Evolutionary conservation across 2,329 filamentous ascomycete genomes (phyloP), one percentile per base, ranked within the genome.

Genomic region (Exutisphaerella laricina): DNA sequence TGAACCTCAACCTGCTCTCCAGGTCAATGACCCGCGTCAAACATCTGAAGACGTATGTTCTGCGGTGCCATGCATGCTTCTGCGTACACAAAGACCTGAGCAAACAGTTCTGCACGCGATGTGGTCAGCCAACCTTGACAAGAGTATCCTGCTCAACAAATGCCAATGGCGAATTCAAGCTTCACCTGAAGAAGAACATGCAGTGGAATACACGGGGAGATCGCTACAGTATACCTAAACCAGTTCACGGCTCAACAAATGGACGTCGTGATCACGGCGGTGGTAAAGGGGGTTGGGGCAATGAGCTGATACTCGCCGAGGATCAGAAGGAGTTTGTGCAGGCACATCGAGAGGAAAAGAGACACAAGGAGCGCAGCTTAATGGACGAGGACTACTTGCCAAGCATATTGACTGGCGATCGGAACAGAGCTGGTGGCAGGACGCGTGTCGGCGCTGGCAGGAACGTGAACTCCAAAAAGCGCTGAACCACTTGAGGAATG

Each of bases 371-470:
- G 62, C 82, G 79, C 60, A 88, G 95, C 66, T 68, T 95, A 43
- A 94, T 97, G 90, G 90, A 97, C 61, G 83, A 94, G 61, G 90
- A 98, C 66, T 94, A 89, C 63, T 67, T 97, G 50, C 92, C 92
- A 0, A 74, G 79, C 23, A 85, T 98, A 35, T 62, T 98, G 59
- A 92, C 80, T 1, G 92, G 92, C 0, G 80, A 89, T 58, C 74
- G 90, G 53, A 75, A 70, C 5, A 77, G 76, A 33, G 68, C 68
- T 4, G 77, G 78, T 2, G 84, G 84, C 1, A 82, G 79, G 66
- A 78, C 86, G 46, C 84, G 79, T 60, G 80, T 97, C 8, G 92
- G 92, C 6, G 88, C 87, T 8, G 92, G 92, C 6, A 79, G 81
- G 60, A 88, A 84, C 60, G 78, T 97, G 39, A 98, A 98, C 67